phyloP scores from a whole-genome alignment of 805 yeast species.

The Saccharomycopsis amapae region DNA sequence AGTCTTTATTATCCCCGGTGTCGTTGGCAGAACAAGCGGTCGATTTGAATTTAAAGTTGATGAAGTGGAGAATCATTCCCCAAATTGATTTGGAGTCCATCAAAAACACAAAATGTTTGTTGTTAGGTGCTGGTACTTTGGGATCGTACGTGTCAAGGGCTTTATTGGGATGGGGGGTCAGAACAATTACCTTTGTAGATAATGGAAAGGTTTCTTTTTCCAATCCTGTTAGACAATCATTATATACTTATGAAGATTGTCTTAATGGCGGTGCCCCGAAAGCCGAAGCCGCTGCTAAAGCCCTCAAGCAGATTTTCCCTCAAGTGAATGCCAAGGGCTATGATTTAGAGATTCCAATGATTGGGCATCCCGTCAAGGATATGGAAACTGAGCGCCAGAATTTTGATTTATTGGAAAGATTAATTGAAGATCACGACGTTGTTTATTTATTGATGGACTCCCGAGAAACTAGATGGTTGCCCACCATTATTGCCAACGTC shows the following conservation, averaged over 20 bases:
- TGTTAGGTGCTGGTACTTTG: conserved; percentile 94
- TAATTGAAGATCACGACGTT: conserved; percentile 66
- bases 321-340: conserved; percentile 59
- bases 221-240: conserved; percentile 92
- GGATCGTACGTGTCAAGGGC: conserved; percentile 89
- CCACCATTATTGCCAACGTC: conserved; percentile 71
- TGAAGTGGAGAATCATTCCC: conserved; percentile 97
- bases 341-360: conserved; percentile 83
- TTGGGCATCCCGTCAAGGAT: conserved; percentile 76
- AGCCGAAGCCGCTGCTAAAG: conserved; percentile 70
- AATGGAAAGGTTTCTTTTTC: conserved; percentile 84
- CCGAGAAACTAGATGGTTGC: conserved; percentile 96
- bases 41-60: conserved; percentile 79
- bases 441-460: conserved; percentile 85
- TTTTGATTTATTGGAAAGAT: conserved; percentile 43
- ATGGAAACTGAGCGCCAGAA: conserved; percentile 43
- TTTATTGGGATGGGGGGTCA: conserved; percentile 90
- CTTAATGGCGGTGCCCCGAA: conserved; percentile 67
- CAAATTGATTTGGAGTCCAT: conserved; percentile 62
- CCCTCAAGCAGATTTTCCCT: conserved; percentile 71
- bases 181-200: conserved; percentile 81
- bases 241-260: conserved; percentile 78
- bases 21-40: conserved; percentile 87
- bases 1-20: conserved; percentile 71
- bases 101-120: conserved; percentile 52